These are phyloP conservation scores for Wakefieldia striispora DNA, from an alignment of 768 basidiomycete species.

Conservation along the genomic window DNA sequence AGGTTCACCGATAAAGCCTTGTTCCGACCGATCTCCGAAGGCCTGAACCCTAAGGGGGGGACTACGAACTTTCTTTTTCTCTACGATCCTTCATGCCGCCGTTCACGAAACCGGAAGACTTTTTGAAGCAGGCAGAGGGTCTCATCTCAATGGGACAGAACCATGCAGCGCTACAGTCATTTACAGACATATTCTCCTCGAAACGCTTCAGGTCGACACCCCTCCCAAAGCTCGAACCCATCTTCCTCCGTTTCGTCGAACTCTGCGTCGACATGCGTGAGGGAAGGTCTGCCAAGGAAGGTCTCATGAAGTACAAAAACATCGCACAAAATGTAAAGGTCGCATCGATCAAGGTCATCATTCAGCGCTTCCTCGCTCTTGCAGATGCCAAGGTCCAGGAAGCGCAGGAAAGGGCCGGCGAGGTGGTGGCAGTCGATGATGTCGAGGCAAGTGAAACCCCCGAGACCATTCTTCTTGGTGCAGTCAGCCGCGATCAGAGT, in stretches of 20 bases:
- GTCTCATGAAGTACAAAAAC: slow-evolving; percentile 97
- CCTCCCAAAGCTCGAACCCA: slow-evolving; percentile 85
- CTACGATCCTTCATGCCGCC: slow-evolving; percentile 60
- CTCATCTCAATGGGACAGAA: slow-evolving; percentile 90
- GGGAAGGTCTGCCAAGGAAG: slow-evolving; percentile 91
- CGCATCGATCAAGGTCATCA: slow-evolving; percentile 86
- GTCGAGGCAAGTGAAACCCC: slow-evolving; percentile 95
- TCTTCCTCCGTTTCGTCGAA: slow-evolving; percentile 93
- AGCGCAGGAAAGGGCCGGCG: slow-evolving; percentile 84
- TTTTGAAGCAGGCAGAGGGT: slow-evolving; percentile 91
- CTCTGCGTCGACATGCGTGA: slow-evolving; percentile 95
- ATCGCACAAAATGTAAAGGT: slow-evolving; percentile 94
- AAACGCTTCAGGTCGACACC: slow-evolving; percentile 95
- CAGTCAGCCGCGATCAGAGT: slow-evolving; percentile 86
- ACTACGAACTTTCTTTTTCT: not conserved
- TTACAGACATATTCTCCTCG: slow-evolving; percentile 89
- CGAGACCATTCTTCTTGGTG: slow-evolving; percentile 85
- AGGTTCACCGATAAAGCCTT: too few relatives aligned
- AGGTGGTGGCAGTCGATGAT: slow-evolving; percentile 75
- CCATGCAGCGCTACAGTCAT: slow-evolving; percentile 84
- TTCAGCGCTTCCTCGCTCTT: slow-evolving; percentile 79
- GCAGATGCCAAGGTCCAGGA: slow-evolving; percentile 81
- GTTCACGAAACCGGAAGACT: slow-evolving; percentile 87
- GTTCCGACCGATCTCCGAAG: too few relatives aligned
- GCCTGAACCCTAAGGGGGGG: too few relatives aligned